Percentiles rank a stretch among this genome's conserved stretches.
Conservation (phyloP, 2,329 filamentous ascomycete genomes). For the Trichoderma sp. region DNA sequence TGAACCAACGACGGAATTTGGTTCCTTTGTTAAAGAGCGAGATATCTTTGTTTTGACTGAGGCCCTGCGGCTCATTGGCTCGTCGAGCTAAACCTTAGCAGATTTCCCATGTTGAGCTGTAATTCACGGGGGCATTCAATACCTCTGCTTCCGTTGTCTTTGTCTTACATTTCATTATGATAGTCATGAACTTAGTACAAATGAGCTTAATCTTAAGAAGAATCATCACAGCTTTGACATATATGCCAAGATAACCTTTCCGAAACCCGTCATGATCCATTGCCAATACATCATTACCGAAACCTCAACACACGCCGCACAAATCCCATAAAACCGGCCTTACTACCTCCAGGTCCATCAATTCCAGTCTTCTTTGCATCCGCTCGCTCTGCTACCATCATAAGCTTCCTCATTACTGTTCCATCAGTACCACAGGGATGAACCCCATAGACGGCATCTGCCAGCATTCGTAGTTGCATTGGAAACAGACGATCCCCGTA, state of each 20-base stretch:
- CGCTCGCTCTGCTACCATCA: slow-evolving; percentile 32
- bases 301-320: no score
- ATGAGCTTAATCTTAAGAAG: no score
- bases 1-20: not conserved
- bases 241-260: no score
- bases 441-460: slow-evolving; percentile 38
- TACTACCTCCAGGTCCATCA: no score
- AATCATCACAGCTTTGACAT: no score
- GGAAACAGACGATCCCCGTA: slow-evolving; percentile 48
- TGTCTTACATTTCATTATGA: no score
- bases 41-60: not conserved
- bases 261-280: not conserved
- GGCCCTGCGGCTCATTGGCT: not conserved
- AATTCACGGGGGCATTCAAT: not conserved
- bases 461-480: slow-evolving; percentile 53
- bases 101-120: not conserved
- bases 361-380: no score
- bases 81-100: not conserved
- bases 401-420: not conserved
- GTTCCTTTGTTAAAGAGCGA: not conserved
- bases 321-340: no score
- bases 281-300: not conserved
- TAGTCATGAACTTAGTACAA: no score
- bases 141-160: no score
- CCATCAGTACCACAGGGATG: no score